phyloP scores from a whole-genome alignment of 176 grass and related monocot species.

The Oryza punctata region DNA sequence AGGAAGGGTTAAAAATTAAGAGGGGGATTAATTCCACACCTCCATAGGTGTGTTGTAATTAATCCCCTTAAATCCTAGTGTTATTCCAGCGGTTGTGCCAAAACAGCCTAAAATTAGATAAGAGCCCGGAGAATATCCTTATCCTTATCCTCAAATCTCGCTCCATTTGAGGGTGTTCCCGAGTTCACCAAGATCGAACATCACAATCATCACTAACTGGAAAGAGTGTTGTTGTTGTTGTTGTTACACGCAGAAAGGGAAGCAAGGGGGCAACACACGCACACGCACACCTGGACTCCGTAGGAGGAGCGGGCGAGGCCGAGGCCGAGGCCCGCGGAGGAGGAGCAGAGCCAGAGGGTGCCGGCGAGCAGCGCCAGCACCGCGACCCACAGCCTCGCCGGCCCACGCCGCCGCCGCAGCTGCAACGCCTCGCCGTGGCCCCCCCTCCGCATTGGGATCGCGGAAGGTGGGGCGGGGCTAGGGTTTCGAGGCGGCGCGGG shows the following conservation, averaged over 20 bases:
- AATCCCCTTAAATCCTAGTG: no score
- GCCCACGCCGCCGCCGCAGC: slow-evolving; percentile 23
- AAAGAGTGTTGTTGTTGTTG: neutral
- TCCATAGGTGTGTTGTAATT: no score
- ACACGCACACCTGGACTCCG: slow-evolving; percentile 34
- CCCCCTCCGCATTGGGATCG: slow-evolving; percentile 21
- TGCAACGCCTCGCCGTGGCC: slow-evolving; percentile 6
- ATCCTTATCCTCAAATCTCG: neutral
- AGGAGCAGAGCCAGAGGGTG: slow-evolving; percentile 48
- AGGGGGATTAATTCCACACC: no score
- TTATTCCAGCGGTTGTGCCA: neutral
- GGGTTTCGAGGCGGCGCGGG: no score
- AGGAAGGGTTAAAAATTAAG: no score
- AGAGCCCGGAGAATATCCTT: neutral
- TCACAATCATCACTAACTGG: neutral
- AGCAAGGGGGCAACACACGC: neutral
- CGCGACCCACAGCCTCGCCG: slow-evolving; percentile 41
- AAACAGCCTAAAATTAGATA: neutral
- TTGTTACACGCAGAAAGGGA: neutral
- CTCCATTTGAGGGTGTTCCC: no score
- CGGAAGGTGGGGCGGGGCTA: no score
- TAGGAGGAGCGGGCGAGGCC: slow-evolving; percentile 23
- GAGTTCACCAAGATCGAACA: neutral
- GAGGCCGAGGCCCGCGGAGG: slow-evolving; percentile 31
- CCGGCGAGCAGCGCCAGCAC: slow-evolving; percentile 36